Evolutionary conservation across 2,329 filamentous ascomycete genomes (phyloP), one percentile per base, ranked within the genome.

Genomic region (Colletotrichum sp.): DNA sequence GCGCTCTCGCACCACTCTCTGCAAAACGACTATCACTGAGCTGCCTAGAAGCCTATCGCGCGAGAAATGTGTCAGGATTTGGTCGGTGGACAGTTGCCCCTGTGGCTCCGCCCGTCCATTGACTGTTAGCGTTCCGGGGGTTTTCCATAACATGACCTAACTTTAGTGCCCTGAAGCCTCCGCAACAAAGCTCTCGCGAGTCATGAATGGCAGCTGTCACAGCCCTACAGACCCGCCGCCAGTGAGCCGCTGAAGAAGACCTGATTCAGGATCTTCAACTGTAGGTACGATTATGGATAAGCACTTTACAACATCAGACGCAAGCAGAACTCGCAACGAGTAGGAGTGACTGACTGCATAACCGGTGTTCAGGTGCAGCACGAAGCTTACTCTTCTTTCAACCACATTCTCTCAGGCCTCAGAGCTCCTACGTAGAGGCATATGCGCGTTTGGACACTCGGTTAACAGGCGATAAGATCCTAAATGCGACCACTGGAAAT

Each of bases 151-250:
- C 10, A 52, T 52, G 43, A 52, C 43, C 10, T 52, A 52, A 52
- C 43, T 22, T 52, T 13, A 52, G 22, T 22, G 43, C 10, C 43
- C 43, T 52, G n/a, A 52, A 62, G 32, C n/a, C 28, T 62, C 28
- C 60, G n/a, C n/a, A 28, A 58, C 15, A 9, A 58, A 58, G 25
- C 58, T 61, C 27, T 67, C 52, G 36, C 70, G 62, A 72, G 70
- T 72, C 64, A 72, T 73, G 39, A 56, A 39, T 32, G 39, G 55
- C 28, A 69, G 16, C 55, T 36, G 32, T 27, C 39, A 62, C 56
- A 73, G 70, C 70, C 70, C 70, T 73, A 73, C 56, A 55, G 70
- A 43, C 64, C 65, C 65, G 56, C 65, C 12, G 28, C 34, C 25
- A 66, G 25, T 66, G 30, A 34, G 56, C 43, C n/a, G 28, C 43